Base-by-base conservation (phyloP, 371 early-diverging fungal genomes). In the Mortierella sp. region DNA sequence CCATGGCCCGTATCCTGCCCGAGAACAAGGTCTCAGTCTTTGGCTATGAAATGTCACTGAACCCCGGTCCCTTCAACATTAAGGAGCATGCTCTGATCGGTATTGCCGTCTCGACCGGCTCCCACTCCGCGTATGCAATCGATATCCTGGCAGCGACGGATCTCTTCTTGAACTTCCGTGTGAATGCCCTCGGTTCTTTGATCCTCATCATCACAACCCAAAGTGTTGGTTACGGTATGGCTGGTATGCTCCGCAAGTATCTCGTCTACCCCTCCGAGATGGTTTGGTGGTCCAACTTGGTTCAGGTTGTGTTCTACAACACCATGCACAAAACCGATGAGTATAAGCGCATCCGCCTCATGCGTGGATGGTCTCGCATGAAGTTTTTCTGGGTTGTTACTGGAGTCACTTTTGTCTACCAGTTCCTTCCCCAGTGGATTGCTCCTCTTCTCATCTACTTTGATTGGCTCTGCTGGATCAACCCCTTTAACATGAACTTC, bases 401-500 rank as follows among this genome's bases (percentile, higher is more conserved):
- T 61, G 67, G 24, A 0, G 27, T n/a, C 14, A 53, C 60, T 28
- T 86, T 88, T 64, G 42, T 80, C 2, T 91, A 84, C 68, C 79
- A 86, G 48, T 84, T 83, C 56, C 55, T 90, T 15, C 91, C 91
- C 0, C 73, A 71, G 2, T 83, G 78, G 48, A 49, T 89, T n/a
- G 67, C 84, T 28, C 82, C 85, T 9, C 48, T 79, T 14, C 67
- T 91, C n/a, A 64, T 80, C n/a, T 79, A 82, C 30, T 60, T 91
- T 7, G 83, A 90, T 4, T 49, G 85, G 19, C 72, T 88, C 11
- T 91, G 93, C 64, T 83, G 87, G 64, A 66, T 88, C 59, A 82
- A 86, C 24, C 83, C 81, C 28, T 52, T 52, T 28, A 27, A 55
- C 44, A 34, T 28, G 44, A 65, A 56, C 43, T 65, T 65, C 48